Evolutionary conservation across 495 filamentous ascomycete genomes (phyloP), one percentile per base, ranked within the genome.

Genomic region (Elaphomyces granulatus): DNA sequence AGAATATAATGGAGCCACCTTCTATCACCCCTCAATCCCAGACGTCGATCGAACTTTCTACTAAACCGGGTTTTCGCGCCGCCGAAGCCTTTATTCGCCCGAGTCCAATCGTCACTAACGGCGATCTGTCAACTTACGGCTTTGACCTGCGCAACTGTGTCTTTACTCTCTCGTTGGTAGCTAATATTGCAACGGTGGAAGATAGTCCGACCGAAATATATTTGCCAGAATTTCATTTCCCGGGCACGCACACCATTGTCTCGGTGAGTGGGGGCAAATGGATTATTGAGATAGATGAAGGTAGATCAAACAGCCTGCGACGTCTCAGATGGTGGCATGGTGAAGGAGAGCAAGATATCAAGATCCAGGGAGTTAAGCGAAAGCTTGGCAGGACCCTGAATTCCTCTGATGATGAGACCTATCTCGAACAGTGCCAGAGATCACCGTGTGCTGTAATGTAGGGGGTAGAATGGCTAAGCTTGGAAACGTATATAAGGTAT

Each of bases 141-240:
- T 96, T 98, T 53, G 85, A 94, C 53, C 61, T 93, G 28, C 68
- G 68, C 15, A 81, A 71, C 34, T 81, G 75, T 54, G 67, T 67
- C n/a, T 93, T 93, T 47, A 75, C 69, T 12, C 62, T 92, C 46
- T 67, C 70, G 8, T 49, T 90, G 17, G 58, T 71, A 6, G 77
- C 75, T 6, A 53, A 64, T 12, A 55, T 59, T 10, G 50, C 67
- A 1, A 67, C 70, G 3, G 50, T 60, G 0, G 63, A 80, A 30
- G 74, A 78, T 1, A 54, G 61, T 8, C 83, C 87, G 2, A 96
- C 88, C 0, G 77, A 84, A 41, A 74, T 95, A 8, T 93, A 83
- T 51, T 64, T 98, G 1, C 90, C 90, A 0, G 83, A 87, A 18
- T 94, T 87, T 54, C 90, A 96, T 61, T 98, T 95, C 54, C 88